Conservation (phyloP, 148 eudicot species). For the Chenopodium berlandieri region DNA sequence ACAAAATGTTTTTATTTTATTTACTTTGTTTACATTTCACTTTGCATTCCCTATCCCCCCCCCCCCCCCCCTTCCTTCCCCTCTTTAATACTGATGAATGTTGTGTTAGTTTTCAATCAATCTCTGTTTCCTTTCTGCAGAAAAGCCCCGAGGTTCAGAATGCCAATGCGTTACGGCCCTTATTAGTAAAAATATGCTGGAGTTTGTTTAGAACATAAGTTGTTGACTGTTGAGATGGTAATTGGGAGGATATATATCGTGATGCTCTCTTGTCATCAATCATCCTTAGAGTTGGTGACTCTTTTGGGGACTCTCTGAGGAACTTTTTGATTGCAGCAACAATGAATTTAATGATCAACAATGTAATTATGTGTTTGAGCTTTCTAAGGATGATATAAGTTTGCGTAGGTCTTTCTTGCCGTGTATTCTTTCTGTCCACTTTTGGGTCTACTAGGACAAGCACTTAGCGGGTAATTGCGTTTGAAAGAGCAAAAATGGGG, state of each 20-base stretch:
- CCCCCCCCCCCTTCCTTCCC: no score
- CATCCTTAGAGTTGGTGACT: conserved; percentile 20
- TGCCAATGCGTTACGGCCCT: conserved; percentile 71
- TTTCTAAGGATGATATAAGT: conserved; percentile 8
- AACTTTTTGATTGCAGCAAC: conserved; percentile 7
- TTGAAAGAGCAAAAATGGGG: not conserved
- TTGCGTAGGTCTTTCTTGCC: not conserved
- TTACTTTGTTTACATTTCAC: not conserved
- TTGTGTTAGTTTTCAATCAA: not conserved
- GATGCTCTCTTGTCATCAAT: conserved; percentile 8
- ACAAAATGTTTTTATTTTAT: no score
- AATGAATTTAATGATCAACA: conserved; percentile 12
- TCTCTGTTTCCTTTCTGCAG: conserved; percentile 33
- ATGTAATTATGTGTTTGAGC: conserved; percentile 22
- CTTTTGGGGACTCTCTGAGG: conserved; percentile 15
- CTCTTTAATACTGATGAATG: no score
- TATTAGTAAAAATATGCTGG: conserved; percentile 38
- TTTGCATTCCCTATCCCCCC: not conserved
- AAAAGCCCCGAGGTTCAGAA: conserved; percentile 67
- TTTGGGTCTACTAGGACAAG: not conserved
- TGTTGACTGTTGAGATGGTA: conserved; percentile 12
- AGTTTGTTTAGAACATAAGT: conserved; percentile 13
- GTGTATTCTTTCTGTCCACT: not conserved
- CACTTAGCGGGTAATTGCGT: not conserved
- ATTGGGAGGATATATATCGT: conserved; percentile 5